Evolutionary conservation across 495 filamentous ascomycete genomes (phyloP).

Genomic region (Podospora conica): DNA sequence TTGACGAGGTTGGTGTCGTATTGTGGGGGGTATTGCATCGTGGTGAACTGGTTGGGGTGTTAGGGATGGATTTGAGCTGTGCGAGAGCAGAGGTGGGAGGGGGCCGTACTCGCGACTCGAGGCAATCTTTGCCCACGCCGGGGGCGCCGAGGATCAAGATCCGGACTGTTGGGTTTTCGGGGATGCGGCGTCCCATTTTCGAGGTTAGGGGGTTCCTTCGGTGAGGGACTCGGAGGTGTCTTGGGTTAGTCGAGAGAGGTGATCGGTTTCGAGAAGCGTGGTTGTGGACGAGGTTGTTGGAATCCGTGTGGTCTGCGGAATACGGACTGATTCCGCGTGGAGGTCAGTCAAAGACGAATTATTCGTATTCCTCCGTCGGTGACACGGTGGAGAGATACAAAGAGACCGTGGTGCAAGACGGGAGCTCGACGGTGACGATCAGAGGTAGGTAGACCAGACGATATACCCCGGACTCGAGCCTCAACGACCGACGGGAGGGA

Average conservation of each 20-base stretch:
- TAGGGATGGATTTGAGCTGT: neutral
- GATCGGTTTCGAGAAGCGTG: too few relatives aligned
- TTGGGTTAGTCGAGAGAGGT: neutral
- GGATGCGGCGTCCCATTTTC: slow-evolving; percentile 9
- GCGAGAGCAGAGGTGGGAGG: neutral
- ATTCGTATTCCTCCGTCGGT: neutral
- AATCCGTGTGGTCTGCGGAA: neutral
- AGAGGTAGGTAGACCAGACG: neutral
- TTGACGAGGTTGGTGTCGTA: slow-evolving; percentile 20
- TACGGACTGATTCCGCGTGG: neutral
- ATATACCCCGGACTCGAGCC: neutral
- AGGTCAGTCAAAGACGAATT: neutral
- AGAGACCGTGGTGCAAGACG: neutral
- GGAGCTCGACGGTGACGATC: neutral
- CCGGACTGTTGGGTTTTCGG: slow-evolving; percentile 18
- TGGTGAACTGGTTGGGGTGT: slow-evolving; percentile 21
- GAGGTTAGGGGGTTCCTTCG: neutral
- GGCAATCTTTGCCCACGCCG: slow-evolving; percentile 24
- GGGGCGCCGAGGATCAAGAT: slow-evolving; percentile 21
- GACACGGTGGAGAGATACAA: neutral
- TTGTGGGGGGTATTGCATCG: slow-evolving; percentile 21
- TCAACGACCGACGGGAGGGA: neutral
- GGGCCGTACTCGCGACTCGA: slow-evolving; percentile 20
- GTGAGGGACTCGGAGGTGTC: neutral
- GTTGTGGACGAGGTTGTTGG: too few relatives aligned